Evolutionary conservation across 768 basidiomycete species (phyloP), one percentile per base, ranked within the genome.

Genomic region (Russula foetens): DNA sequence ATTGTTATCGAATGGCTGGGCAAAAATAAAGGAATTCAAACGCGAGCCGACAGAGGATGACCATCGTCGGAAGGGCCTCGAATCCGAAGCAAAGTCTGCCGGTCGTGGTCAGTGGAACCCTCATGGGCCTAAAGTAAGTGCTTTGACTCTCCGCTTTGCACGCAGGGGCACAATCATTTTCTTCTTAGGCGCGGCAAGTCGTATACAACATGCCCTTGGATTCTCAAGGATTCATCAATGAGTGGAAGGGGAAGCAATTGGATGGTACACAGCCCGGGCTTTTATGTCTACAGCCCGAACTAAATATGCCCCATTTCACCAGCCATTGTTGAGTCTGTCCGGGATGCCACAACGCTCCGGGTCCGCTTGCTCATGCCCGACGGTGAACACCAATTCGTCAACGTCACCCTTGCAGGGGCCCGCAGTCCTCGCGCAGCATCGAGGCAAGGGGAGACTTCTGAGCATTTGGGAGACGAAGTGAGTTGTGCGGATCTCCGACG

Each of bases 261-360:
- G 93, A 97, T 69, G 93, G 92, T 91, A 73, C 60, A 74, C 67
- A 45, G 33, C 26, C 33, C 39, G 66, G 55, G 31, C 43, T 46
- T 31, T 60, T 68, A 21, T 68, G 45, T 49, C 21, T 64, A 39
- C n/a, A 41, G 4, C 39, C 28, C 35, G 38, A 35, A 44, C 31
- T 26, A 52, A 31, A 11, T 11, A 35, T 23, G 11, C 4, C 47
- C 1, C 45, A 43, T 44, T 17, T 59, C 26, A 29, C 3, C 60
- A 95, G 94, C 89, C 50, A 82, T 98, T 62, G 91, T 98, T 60
- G 96, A 99, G 74, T 86, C 90, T 70, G 93, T 98, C 54, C 83
- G 90, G 52, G 95, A 98, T 70, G 96, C 94, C 51, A 88, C 90
- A 23, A 95, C 92, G 29, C 75, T 98, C 31, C 88, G 96, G 23